Conservation (phyloP, 2,329 filamentous ascomycete genomes). For the Fusarium odoratissimum region DNA sequence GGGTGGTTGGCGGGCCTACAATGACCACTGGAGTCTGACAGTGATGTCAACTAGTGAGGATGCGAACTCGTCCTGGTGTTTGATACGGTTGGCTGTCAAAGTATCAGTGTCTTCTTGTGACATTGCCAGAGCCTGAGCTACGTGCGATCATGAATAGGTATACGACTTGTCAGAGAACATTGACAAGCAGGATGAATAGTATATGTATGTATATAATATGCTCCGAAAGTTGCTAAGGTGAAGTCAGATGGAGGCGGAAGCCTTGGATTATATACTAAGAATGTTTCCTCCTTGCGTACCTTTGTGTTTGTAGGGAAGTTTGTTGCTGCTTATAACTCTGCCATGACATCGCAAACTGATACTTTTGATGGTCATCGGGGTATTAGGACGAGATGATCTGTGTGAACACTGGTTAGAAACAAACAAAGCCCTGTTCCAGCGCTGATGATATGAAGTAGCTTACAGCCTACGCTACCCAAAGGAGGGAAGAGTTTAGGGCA, state of each 20-base stretch:
- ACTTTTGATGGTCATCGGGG: background rate
- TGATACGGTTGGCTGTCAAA: too few species aligned
- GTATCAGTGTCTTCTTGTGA: too few species aligned
- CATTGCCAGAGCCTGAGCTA: too few species aligned
- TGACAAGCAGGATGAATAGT: background rate
- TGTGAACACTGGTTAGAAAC: background rate
- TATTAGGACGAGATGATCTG: background rate
- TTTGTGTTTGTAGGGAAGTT: background rate
- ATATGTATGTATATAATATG: background rate
- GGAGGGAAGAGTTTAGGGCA: background rate
- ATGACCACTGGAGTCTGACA: background rate
- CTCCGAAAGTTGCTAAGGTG: background rate
- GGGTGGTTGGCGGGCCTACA: background rate
- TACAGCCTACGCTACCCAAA: background rate
- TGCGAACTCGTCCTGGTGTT: too few species aligned
- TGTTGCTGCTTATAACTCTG: background rate
- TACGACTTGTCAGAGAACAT: too few species aligned
- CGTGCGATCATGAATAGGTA: too few species aligned
- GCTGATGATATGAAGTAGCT: background rate
- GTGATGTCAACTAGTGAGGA: too few species aligned
- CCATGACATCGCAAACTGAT: background rate
- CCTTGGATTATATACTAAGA: background rate
- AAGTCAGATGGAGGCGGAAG: background rate
- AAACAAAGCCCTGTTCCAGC: background rate
- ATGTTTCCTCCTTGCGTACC: background rate